These are phyloP conservation scores for Candida sanyaensis DNA, from an alignment of 1,139 yeast species.

Conservation along the genomic window DNA sequence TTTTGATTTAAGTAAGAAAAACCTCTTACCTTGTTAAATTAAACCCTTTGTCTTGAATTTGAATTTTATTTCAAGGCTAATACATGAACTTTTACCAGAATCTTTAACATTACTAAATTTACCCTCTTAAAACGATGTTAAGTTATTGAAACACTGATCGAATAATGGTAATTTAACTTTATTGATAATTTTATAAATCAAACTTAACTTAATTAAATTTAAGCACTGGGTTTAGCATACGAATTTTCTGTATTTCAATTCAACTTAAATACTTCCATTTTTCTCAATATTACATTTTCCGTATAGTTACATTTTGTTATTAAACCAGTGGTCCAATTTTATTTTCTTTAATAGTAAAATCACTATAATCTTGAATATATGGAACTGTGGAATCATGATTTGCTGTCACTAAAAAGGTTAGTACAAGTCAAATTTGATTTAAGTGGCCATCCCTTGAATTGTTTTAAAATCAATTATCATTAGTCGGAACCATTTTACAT, in stretches of 20 bases:
- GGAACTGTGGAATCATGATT: conserved; percentile 9
- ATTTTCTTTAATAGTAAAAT: conserved; percentile 28
- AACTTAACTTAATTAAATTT: conserved; percentile 42
- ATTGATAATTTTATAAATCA: conserved; percentile 25
- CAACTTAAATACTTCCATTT: too few relatives aligned
- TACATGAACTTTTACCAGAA: conserved; percentile 32
- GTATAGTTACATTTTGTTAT: not conserved
- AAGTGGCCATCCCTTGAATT: too few relatives aligned
- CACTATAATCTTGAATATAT: conserved; percentile 24
- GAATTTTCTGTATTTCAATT: too few relatives aligned
- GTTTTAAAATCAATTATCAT: too few relatives aligned
- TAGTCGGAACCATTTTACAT: too few relatives aligned
- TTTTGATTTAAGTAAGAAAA: conserved; percentile 8
- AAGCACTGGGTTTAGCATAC: conserved; percentile 34
- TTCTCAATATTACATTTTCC: too few relatives aligned
- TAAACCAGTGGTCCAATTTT: conserved; percentile 14
- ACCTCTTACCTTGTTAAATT: conserved; percentile 23
- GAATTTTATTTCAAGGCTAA: conserved; percentile 24
- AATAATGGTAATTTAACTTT: conserved; percentile 21
- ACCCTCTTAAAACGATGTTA: conserved; percentile 18
- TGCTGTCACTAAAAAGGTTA: conserved; percentile 29
- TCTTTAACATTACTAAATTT: conserved; percentile 37
- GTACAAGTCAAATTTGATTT: conserved; percentile 27
- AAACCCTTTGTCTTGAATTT: too few relatives aligned
- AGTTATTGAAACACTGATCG: conserved; percentile 27